Base-by-base conservation (phyloP, 768 basidiomycete species). In the Pleurotus eryngii region DNA sequence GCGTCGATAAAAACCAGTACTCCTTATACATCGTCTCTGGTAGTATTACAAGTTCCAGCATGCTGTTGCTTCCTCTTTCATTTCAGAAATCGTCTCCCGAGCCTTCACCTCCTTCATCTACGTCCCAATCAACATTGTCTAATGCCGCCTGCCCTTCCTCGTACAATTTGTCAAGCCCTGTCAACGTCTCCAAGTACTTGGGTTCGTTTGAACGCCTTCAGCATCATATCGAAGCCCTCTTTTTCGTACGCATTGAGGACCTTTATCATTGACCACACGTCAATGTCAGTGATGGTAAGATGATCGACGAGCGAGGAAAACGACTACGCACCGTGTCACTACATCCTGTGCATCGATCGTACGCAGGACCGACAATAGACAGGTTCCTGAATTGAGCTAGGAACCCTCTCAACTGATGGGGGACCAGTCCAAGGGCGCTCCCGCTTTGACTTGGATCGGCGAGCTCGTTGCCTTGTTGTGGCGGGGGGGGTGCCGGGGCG, bases 361-460 rank as follows among this genome's bases (percentile, higher is more conserved):
- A 99, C 1, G 94, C 92, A 2, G 89, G 85, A 0, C 96, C 97
- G 0, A 87, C 84, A 58, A 99, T 85, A 24, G 84, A 83, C 63
- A 98, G 76, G 43, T 85, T 93, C 51, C 86, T 80, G 77, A 96
- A 99, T 60, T 92, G 88, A 4, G 86, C 84, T 3, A 98, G 79
- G 76, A 86, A 94, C 0, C 95, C 97, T 4, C 97, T 85, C 8
- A 98, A 77, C 67, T 98, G 95, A 68, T 98, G 97, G 1, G 97
- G 97, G 3, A 98, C 91, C 15, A 87, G 74, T 0, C 96, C 96
- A 2, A 98, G 81, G 8, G 92, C 83, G 63, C 83, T 81, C 2
- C 73, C 68, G 20, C 75, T 71, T 69, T 11, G 65, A 64, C 27
- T 61, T 64, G 12, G 62, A 61, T 22, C 51, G 59, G 53, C 49